Evolutionary conservation across 75 land plant species (phyloP).

Genomic region (Sequoia sempervirens): DNA sequence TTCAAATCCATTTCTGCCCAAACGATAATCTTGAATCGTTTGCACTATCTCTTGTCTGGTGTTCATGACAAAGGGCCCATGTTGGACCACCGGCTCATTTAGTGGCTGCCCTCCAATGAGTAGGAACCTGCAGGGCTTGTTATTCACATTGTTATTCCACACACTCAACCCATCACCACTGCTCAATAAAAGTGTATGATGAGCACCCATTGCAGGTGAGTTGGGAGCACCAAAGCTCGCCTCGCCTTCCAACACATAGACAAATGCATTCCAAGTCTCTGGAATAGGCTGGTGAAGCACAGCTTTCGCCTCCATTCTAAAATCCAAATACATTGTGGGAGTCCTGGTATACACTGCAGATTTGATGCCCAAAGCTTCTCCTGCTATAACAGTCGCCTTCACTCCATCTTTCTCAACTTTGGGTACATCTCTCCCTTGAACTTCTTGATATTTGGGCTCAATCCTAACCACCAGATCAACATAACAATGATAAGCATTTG

Average conservation of each 20-base stretch:
- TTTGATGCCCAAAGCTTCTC: conserved; percentile 49
- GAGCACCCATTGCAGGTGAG: conserved; percentile 14
- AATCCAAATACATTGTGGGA: conserved; percentile 88
- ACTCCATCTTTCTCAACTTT: conserved; percentile 51
- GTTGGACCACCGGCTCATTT: conserved; percentile 2
- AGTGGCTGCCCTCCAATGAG: conserved; percentile 82
- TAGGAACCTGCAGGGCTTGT: conserved; percentile 50
- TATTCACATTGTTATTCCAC: conserved; percentile 52
- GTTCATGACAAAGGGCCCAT: no score
- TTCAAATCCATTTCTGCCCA: no score
- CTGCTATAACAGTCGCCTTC: conserved; percentile 52
- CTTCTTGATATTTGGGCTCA: conserved; percentile 55
- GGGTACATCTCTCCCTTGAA: conserved; percentile 39
- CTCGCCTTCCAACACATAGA: background rate
- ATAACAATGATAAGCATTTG: background rate
- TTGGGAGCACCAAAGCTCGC: no score
- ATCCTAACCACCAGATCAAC: conserved; percentile 28
- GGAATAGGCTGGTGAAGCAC: conserved; percentile 65
- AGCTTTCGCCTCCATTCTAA: background rate
- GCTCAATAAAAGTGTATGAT: conserved; percentile 55
- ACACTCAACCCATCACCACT: conserved; percentile 56
- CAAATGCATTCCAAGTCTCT: conserved; percentile 1
- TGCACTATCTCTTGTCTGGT: no score
- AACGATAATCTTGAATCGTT: no score
- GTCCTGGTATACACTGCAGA: conserved; percentile 79